These are phyloP conservation scores for Tylopilus felleus DNA, from an alignment of 768 basidiomycete species.

Conservation along the genomic window DNA sequence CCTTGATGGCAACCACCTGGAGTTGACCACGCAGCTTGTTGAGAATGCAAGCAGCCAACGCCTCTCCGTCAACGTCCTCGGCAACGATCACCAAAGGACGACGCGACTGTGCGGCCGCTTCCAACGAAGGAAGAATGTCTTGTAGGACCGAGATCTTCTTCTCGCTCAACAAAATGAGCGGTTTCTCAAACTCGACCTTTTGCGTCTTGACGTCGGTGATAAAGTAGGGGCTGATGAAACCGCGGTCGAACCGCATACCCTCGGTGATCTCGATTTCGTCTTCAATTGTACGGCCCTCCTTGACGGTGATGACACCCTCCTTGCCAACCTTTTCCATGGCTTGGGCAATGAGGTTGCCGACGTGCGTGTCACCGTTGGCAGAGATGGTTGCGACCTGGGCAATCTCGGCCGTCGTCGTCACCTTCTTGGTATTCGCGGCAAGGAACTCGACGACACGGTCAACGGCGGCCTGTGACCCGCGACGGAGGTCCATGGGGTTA, in stretches of 20 bases:
- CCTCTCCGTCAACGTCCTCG: slow-evolving; percentile 97
- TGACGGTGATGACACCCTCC: slow-evolving; percentile 99
- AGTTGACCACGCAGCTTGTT: slow-evolving; percentile 99
- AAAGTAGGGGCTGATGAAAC: slow-evolving; percentile 97
- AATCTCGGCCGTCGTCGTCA: slow-evolving; percentile 97
- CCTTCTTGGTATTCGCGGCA: slow-evolving; percentile 81
- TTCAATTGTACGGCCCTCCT: slow-evolving; percentile 96
- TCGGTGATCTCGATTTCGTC: slow-evolving; percentile 99
- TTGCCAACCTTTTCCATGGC: slow-evolving; percentile 99
- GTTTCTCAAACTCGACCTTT: slow-evolving; percentile 97
- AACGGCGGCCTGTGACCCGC: slow-evolving; percentile 96
- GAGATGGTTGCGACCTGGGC: slow-evolving; percentile 98
- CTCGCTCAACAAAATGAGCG: slow-evolving; percentile 87
- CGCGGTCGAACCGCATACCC: slow-evolving; percentile 99
- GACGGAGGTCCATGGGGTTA: slow-evolving; percentile 99
- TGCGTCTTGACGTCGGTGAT: slow-evolving; percentile 97
- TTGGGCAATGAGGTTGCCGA: slow-evolving; percentile 93
- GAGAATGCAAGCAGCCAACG: slow-evolving; percentile 94
- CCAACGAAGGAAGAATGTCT: slow-evolving; percentile 92
- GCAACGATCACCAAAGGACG: slow-evolving; percentile 96
- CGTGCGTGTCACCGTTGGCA: slow-evolving; percentile 75
- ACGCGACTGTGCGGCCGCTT: slow-evolving; percentile 73
- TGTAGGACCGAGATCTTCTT: slow-evolving; percentile 97
- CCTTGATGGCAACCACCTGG: slow-evolving; percentile 91
- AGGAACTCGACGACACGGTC: slow-evolving; percentile 93